Evolutionary conservation across 164 flowering plant species (phyloP).

Genomic region (Liriodendron chinense): DNA sequence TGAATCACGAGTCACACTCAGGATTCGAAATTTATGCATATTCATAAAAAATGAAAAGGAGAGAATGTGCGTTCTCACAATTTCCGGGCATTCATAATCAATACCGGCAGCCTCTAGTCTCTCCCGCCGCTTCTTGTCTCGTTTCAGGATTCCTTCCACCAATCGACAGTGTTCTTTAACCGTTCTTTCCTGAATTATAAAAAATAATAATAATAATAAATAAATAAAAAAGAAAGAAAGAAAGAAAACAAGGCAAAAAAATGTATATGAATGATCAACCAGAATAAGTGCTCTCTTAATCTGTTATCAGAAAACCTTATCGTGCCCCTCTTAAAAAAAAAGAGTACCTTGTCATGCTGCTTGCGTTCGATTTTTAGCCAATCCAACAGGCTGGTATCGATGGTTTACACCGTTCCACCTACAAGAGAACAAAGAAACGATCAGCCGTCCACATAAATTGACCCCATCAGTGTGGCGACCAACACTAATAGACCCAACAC

Average conservation of each 20-base stretch:
- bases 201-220: too few relatives aligned
- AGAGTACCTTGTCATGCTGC: slow-evolving; percentile 63
- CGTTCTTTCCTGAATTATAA: slow-evolving; percentile 76
- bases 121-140: slow-evolving; percentile 58
- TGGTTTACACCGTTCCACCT: slow-evolving; percentile 74
- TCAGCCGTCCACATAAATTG: too few relatives aligned
- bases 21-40: not conserved
- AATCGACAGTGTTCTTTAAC: slow-evolving; percentile 63
- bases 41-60: not conserved
- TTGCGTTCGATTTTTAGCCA: slow-evolving; percentile 59
- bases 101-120: slow-evolving; percentile 84
- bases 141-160: slow-evolving; percentile 52
- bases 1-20: not conserved
- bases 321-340: too few relatives aligned
- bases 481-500: too few relatives aligned
- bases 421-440: not conserved
- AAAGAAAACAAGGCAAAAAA: too few relatives aligned
- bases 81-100: slow-evolving; percentile 81
- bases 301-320: too few relatives aligned
- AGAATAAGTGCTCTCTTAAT: too few relatives aligned
- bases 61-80: slow-evolving; percentile 45
- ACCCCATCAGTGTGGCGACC: too few relatives aligned
- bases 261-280: not conserved
- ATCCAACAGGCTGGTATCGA: slow-evolving; percentile 46
- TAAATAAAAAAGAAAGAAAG: too few relatives aligned